Conservation (phyloP, 306 rosid genomes). For the Casuarina glauca region DNA sequence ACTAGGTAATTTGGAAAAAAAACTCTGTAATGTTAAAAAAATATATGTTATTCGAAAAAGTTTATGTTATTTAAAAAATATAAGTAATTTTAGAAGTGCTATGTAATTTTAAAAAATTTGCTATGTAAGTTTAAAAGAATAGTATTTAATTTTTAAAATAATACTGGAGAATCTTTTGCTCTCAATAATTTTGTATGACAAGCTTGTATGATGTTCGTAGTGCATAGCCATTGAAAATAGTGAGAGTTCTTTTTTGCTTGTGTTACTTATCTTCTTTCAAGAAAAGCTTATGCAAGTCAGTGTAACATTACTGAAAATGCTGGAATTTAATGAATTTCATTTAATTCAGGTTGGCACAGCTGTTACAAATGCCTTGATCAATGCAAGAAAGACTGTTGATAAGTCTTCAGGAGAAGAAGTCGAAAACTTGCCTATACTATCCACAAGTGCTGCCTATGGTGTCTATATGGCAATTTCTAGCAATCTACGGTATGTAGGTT, state of each 20-base stretch:
- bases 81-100: too few relatives aligned
- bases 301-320: not conserved
- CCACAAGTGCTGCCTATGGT: constrained; percentile 91
- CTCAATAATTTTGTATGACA: not conserved
- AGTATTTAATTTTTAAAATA: too few relatives aligned
- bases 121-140: too few relatives aligned
- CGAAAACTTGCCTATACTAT: constrained; percentile 76
- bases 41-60: too few relatives aligned
- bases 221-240: too few relatives aligned
- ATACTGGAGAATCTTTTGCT: not conserved
- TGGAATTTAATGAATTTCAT: constrained; percentile 12
- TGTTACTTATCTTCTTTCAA: not conserved
- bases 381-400: constrained; percentile 66
- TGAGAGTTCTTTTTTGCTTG: not conserved
- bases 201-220: too few relatives aligned
- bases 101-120: too few relatives aligned
- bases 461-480: constrained; percentile 91
- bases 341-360: constrained; percentile 77
- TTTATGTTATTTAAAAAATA: too few relatives aligned
- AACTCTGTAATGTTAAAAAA: too few relatives aligned
- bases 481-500: constrained; percentile 73
- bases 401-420: constrained; percentile 70
- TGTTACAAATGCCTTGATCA: constrained; percentile 76
- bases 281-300: not conserved
- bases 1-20: too few relatives aligned